Evolutionary conservation across 2,329 filamentous ascomycete species (phyloP).

Genomic region (Esteya vermicola): DNA sequence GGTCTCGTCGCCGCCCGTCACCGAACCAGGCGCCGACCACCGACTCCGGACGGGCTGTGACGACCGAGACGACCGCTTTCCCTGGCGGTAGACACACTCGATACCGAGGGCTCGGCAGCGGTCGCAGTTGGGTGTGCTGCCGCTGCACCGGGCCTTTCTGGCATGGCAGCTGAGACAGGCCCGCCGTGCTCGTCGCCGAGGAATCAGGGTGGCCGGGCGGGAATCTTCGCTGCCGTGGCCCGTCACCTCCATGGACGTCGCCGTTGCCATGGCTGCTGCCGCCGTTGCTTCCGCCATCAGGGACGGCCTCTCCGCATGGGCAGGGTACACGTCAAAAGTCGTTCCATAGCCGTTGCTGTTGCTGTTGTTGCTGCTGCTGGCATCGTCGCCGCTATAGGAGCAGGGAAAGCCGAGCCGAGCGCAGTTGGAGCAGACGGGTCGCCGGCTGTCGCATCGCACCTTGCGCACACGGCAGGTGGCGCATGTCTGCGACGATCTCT

Average conservation of each 20-base stretch:
- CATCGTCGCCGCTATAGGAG: slow-evolving; percentile 34
- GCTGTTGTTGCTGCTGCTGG: slow-evolving; percentile 14
- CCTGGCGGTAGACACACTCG: slow-evolving; percentile 39
- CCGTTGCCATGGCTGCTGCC: too few relatives aligned
- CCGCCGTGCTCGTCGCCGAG: slow-evolving; percentile 38
- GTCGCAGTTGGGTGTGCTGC: slow-evolving; percentile 40
- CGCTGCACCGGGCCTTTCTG: slow-evolving; percentile 43
- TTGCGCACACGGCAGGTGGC: slow-evolving; percentile 40
- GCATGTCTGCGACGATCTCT: slow-evolving; percentile 33
- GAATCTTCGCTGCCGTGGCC: too few relatives aligned
- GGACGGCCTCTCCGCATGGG: too few relatives aligned
- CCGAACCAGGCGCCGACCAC: slow-evolving; percentile 1
- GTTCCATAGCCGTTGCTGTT: too few relatives aligned
- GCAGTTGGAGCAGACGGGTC: slow-evolving; percentile 41
- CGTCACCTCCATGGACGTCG: too few relatives aligned
- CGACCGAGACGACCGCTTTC: too few relatives aligned
- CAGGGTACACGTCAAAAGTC: too few relatives aligned
- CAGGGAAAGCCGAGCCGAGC: slow-evolving; percentile 43
- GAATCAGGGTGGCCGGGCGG: slow-evolving; percentile 26
- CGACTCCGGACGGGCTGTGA: slow-evolving; percentile 11
- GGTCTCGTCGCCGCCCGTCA: background rate
- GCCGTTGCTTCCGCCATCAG: too few relatives aligned
- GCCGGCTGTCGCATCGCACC: slow-evolving; percentile 41
- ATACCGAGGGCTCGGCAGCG: slow-evolving; percentile 36
- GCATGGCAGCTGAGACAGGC: slow-evolving; percentile 44